Conservation (phyloP, 345 rosid genomes). For the Mangifera indica region DNA sequence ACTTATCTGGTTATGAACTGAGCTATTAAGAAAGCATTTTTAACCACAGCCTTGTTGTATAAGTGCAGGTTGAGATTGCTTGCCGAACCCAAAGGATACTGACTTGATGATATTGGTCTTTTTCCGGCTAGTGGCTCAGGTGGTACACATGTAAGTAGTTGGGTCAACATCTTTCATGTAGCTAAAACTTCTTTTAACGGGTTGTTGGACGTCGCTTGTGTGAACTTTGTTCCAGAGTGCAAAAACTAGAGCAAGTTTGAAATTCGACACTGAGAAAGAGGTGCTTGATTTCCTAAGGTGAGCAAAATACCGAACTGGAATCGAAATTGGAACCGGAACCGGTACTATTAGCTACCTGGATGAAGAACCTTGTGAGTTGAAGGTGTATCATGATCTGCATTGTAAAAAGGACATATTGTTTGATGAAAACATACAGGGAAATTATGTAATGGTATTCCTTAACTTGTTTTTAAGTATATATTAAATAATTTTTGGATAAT, state of each 20-base stretch:
- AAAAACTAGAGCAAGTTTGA: constrained; percentile 59
- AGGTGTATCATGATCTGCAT: too few species aligned
- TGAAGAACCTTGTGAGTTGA: too few species aligned
- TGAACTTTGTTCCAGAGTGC: constrained; percentile 50
- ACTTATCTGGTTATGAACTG: too few species aligned
- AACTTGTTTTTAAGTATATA: too few species aligned
- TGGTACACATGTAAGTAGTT: constrained; percentile 58
- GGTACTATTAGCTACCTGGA: too few species aligned
- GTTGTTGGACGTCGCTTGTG: background rate
- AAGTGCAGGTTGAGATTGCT: constrained; percentile 78
- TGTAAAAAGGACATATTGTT: too few species aligned
- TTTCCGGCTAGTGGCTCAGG: constrained; percentile 80
- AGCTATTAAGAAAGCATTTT: too few species aligned
- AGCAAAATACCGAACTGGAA: too few species aligned
- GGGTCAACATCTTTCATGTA: background rate
- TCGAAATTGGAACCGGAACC: too few species aligned
- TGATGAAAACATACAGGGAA: too few species aligned
- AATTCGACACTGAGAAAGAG: constrained; percentile 60
- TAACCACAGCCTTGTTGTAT: background rate
- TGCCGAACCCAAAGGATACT: constrained; percentile 83
- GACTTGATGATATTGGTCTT: constrained; percentile 87
- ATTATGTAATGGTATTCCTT: too few species aligned
- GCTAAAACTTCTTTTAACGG: background rate
- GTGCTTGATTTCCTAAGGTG: constrained; percentile 83
- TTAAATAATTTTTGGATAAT: too few species aligned